Conservation (phyloP, 768 basidiomycete species). For the Boletus vinaceobasis region DNA sequence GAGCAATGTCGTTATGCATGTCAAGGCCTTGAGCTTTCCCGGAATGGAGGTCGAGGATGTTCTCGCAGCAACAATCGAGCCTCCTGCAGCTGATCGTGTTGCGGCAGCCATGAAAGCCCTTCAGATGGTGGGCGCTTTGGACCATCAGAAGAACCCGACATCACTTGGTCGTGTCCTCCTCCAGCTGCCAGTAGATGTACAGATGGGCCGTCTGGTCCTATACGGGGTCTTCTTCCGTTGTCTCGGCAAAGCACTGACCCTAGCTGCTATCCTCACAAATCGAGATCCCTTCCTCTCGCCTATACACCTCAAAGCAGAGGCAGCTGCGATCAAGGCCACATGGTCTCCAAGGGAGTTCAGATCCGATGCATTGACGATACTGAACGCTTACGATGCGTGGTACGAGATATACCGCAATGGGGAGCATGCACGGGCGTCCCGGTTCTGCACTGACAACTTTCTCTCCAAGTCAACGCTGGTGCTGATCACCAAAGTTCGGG, state of each 20-base stretch:
- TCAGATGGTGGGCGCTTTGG: conserved; percentile 84
- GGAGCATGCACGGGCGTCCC: conserved; percentile 61
- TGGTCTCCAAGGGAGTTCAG: conserved; percentile 80
- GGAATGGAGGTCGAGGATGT: conserved; percentile 85
- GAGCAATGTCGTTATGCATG: conserved; percentile 93
- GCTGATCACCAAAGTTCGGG: conserved; percentile 76
- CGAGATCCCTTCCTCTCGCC: conserved; percentile 91
- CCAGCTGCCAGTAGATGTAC: conserved; percentile 85
- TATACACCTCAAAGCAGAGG: conserved; percentile 67
- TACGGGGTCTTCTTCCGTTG: conserved; percentile 93
- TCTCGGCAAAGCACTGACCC: conserved; percentile 79
- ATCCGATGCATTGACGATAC: conserved; percentile 77
- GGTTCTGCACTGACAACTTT: conserved; percentile 84
- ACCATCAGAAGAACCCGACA: conserved; percentile 70
- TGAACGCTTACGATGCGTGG: conserved; percentile 84
- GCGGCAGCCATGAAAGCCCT: conserved; percentile 75
- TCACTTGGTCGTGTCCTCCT: conserved; percentile 85
- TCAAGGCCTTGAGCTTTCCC: conserved; percentile 89
- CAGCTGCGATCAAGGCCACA: conserved; percentile 66
- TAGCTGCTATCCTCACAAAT: conserved; percentile 88
- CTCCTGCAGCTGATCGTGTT: conserved; percentile 76
- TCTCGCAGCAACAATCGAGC: conserved; percentile 79
- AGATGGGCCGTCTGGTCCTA: conserved; percentile 84
- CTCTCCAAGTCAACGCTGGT: conserved; percentile 81
- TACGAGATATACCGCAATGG: conserved; percentile 64